These are phyloP conservation scores for Funneliformis mosseae DNA, from an alignment of 192 early-diverging fungal genomes.

Conservation along the genomic window DNA sequence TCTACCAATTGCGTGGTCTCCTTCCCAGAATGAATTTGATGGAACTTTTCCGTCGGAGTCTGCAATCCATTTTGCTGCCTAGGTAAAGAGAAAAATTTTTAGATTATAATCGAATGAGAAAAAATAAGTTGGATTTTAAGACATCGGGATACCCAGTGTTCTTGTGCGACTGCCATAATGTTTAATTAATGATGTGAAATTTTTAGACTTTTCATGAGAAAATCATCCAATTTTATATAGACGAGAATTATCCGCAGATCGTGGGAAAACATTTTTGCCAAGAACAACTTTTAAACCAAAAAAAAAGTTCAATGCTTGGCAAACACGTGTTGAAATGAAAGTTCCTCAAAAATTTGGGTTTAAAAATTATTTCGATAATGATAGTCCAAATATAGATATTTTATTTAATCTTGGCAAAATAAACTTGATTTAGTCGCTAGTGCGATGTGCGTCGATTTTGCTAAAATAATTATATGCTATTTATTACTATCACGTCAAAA, in stretches of 20 bases:
- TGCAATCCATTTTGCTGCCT: background rate
- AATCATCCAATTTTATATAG: background rate
- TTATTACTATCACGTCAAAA: too few species aligned
- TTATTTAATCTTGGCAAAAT: too few species aligned
- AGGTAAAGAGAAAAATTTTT: background rate
- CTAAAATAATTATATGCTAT: too few species aligned
- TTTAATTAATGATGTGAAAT: too few species aligned
- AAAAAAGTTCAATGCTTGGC: too few species aligned
- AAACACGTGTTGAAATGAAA: too few species aligned
- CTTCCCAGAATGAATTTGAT: background rate
- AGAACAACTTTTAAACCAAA: too few species aligned
- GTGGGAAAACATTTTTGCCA: background rate
- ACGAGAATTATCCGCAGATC: background rate
- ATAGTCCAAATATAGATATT: too few species aligned
- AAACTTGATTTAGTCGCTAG: too few species aligned
- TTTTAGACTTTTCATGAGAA: background rate
- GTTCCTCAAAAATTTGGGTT: too few species aligned
- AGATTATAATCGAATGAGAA: background rate
- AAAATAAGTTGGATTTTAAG: background rate
- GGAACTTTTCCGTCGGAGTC: background rate
- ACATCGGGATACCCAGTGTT: background rate
- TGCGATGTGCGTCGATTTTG: too few species aligned
- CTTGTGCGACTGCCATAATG: conserved; percentile 10
- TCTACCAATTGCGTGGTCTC: background rate
- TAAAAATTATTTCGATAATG: too few species aligned